Percentiles rank a stretch among this genome's conserved stretches.
These are phyloP conservation scores for Diplodia seriata DNA, from an alignment of 2,329 filamentous ascomycete species.

Conservation along the genomic window DNA sequence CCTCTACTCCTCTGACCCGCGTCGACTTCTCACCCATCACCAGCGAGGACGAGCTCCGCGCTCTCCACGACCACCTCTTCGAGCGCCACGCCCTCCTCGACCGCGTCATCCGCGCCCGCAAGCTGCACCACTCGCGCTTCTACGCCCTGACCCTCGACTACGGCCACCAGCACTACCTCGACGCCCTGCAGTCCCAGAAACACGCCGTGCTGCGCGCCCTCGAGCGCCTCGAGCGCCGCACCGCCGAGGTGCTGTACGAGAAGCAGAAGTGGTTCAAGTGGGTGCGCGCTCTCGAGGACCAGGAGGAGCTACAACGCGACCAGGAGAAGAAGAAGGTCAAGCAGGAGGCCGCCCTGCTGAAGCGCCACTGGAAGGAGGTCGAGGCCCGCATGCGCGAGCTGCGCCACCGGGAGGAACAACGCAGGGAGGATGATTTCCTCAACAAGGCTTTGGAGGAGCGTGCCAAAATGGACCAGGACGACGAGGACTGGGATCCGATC, in stretches of 20 bases:
- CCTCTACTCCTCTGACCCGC: constrained; percentile 48
- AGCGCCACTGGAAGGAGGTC: constrained; percentile 55
- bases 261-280: constrained; percentile 59
- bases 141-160: constrained; percentile 54
- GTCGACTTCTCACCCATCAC: constrained; percentile 50
- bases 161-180: constrained; percentile 53
- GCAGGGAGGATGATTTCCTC: constrained; percentile 54
- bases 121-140: constrained; percentile 53
- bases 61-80: constrained; percentile 53
- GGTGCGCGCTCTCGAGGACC: constrained; percentile 54
- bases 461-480: constrained; percentile 43
- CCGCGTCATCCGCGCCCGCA: constrained; percentile 52
- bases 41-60: constrained; percentile 47
- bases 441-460: constrained; percentile 53
- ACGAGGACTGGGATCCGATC: constrained; percentile 58
- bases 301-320: constrained; percentile 55
- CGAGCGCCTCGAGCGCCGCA: constrained; percentile 53
- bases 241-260: constrained; percentile 53
- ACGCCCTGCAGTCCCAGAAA: constrained; percentile 48
- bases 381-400: constrained; percentile 50
- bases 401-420: constrained; percentile 52
- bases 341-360: constrained; percentile 57
- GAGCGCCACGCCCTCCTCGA: constrained; percentile 48
- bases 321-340: constrained; percentile 60
- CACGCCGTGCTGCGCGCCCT: constrained; percentile 49